Evolutionary conservation across 768 basidiomycete genomes (phyloP), one percentile per base, ranked within the genome.

Genomic region (Mycena epipterygia): DNA sequence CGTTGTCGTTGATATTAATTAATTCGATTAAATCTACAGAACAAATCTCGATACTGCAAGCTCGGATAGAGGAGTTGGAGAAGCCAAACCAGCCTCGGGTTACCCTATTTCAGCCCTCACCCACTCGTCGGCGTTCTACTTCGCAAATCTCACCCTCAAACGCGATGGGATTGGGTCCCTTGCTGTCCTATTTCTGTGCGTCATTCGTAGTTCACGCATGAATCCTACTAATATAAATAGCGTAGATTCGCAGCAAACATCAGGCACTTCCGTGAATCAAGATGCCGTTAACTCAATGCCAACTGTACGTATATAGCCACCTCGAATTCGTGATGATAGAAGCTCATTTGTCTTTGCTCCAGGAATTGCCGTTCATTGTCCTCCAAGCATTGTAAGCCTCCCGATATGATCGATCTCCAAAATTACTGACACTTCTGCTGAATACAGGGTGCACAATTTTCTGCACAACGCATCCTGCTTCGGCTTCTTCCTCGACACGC

Each of bases 401-500:
- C 30, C 5, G 2, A 13, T 23, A 13, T 37, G 7, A 27, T 21
- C 8, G n/a, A 11, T 7, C 41, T 3, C 41, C 21, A 44, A 37
- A 16, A 32, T 7, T 30, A 14, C 27, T 33, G 19, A 39, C 14
- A 6, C 23, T 30, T 16, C 21, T 7, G 9, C 19, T 23, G 23
- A 25, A 23, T 19, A 14, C 64, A 74, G 73, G 4, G 69, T 66
- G 5, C 69, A 74, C 27, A 70, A 70, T 14, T 82, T 89, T 72
- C 68, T 84, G 3, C 82, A 81, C 30, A 76, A 85, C 44, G 78
- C 81, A 0, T 75, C 81, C 30, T 80, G 83, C 39, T 74, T 88
- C 48, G 85, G 85, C 1, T 82, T 89, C 60, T 89, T 88, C 75
- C 81, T 89, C 63, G 73, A 85, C 68, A 53, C 78, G 5, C 75